Base-by-base conservation (phyloP, 2,329 filamentous ascomycete genomes). In the Paracorniculantispora psalliotae region DNA sequence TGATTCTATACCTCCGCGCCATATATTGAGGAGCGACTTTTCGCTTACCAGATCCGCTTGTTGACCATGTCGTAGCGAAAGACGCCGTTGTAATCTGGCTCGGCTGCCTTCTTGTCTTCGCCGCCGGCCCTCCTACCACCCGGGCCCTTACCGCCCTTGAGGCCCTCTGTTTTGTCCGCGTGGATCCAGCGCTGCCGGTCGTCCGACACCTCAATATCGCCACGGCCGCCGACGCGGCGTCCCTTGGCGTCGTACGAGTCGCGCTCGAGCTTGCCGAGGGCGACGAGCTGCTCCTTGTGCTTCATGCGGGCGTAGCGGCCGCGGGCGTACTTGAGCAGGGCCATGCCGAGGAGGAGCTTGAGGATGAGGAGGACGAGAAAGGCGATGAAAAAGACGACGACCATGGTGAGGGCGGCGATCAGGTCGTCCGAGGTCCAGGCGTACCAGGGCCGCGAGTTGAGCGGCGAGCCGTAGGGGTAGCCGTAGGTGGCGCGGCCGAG, bases 61-160 rank as follows among this genome's bases (percentile, higher is more conserved):
- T 91, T 91, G 66, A 92, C 88, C 94, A 97, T 97, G 70, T 92
- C 91, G 76, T 97, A 99, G 67, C 94, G 81, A 81, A 85, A 63
- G 86, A 91, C 70, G 76, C 85, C 68, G 81, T 89, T 73, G 85
- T 84, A 70, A 83, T 77, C 75, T 4, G 61, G 64, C 2, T 71
- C 69, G 1, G 63, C 64, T 21, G 60, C 85, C 55, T 83, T 81
- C 55, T 76, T 76, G 37, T 80, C 75, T 62, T 77, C 77, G 35
- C 74, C 54, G n/a, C 64, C 67, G 5, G 64, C 76, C 25, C 80
- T 80, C 64, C 82, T 86, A 63, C 85, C 83, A 62, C 82, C 83
- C 7, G 81, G 82, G 6, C 68, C 67, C 57, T 72, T 75, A 4
- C 66, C 83, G 78, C 67, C 84, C 66, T 79, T 81, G 61, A 90